phyloP scores from a whole-genome alignment of 352 stramenopile genomes.

The Globisporangium orthogonon region DNA sequence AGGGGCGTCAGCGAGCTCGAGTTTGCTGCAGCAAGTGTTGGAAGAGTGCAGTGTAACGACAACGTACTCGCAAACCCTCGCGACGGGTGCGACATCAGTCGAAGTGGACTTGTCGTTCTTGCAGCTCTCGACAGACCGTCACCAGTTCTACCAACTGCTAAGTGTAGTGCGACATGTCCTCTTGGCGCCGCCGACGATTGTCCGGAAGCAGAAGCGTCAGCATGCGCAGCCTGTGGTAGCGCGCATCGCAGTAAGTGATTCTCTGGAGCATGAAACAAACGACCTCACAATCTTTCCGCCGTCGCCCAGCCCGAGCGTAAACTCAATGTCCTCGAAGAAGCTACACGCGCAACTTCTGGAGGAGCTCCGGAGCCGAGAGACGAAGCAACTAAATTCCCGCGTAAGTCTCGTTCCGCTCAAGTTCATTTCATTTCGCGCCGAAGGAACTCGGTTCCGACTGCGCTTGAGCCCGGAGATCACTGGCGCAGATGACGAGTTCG shows the following conservation, averaged over 20 bases:
- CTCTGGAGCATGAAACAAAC: constrained; percentile 16
- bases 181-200: constrained; percentile 51
- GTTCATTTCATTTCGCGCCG: constrained; percentile 61
- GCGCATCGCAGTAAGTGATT: constrained; percentile 2
- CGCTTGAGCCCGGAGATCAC: constrained; percentile 51
- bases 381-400: constrained; percentile 37
- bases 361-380: constrained; percentile 53
- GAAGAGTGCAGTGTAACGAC: constrained; percentile 66
- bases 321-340: constrained; percentile 38
- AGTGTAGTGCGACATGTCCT: constrained; percentile 72
- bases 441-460: constrained; percentile 48
- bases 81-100: constrained; percentile 36
- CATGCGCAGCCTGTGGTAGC: not conserved
- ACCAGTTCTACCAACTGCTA: constrained; percentile 82
- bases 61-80: constrained; percentile 44
- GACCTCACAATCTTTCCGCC: constrained; percentile 26
- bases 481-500: constrained; percentile 62
- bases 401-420: constrained; percentile 37
- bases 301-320: constrained; percentile 13
- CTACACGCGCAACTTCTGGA: constrained; percentile 55
- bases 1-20: constrained; percentile 15
- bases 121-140: constrained; percentile 61
- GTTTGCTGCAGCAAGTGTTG: constrained; percentile 67
- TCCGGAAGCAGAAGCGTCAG: constrained; percentile 12
- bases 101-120: constrained; percentile 66